A percentile compares a stretch with the other conserved stretches of the same genome.
phyloP scores from a whole-genome alignment of 805 yeast species.

The Kregervanrija pseudodelftensis region DNA sequence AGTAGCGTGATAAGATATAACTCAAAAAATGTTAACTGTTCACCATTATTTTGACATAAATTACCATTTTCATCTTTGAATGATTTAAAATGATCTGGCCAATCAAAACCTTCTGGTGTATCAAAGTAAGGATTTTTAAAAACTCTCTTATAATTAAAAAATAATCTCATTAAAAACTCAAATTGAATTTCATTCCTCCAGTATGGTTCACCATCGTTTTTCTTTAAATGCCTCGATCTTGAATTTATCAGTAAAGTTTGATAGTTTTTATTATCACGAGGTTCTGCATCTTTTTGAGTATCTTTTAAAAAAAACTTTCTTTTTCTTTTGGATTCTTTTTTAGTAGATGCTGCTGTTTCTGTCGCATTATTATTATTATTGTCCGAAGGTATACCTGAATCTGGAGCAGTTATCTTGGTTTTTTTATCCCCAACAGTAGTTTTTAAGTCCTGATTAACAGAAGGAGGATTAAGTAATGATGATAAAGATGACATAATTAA shows the following conservation, averaged over 20 bases:
- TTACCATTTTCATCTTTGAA: constrained; percentile 21
- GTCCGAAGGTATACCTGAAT: too few relatives aligned
- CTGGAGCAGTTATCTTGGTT: background rate
- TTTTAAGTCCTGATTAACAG: too few relatives aligned
- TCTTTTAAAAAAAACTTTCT: constrained; percentile 8
- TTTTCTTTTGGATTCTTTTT: constrained; percentile 11
- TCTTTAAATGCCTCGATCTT: constrained; percentile 59
- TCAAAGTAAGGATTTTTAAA: constrained; percentile 57
- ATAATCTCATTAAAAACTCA: constrained; percentile 60
- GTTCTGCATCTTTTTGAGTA: background rate
- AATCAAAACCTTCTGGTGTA: constrained; percentile 29
- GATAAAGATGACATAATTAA: too few relatives aligned
- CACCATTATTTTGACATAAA: constrained; percentile 23
- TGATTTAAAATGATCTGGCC: constrained; percentile 26
- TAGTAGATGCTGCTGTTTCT: constrained; percentile 1
- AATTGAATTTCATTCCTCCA: constrained; percentile 85
- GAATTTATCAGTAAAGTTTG: constrained; percentile 25
- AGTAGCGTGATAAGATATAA: constrained; percentile 77
- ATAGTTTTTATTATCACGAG: constrained; percentile 13
- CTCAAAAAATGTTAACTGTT: constrained; percentile 71
- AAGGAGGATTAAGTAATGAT: too few relatives aligned
- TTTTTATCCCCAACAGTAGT: background rate
- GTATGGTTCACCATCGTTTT: constrained; percentile 86
- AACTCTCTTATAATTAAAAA: constrained; percentile 54
- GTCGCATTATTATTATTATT: background rate